Evolutionary conservation across 192 early-diverging fungal species (phyloP).

Genomic region (Diversispora epigaea): DNA sequence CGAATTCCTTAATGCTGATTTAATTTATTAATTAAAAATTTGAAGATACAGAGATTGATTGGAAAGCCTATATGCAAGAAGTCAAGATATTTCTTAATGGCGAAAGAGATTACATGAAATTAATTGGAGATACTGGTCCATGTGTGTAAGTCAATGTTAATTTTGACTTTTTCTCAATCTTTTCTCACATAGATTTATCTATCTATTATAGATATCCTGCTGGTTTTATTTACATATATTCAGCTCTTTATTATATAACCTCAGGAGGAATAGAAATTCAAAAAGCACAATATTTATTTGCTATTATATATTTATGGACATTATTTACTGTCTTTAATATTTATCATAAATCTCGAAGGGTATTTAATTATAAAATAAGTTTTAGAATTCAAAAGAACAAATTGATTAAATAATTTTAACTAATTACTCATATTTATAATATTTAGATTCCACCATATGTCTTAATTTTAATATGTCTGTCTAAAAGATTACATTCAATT

Average conservation of each 20-base stretch:
- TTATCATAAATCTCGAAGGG: constrained; percentile 59
- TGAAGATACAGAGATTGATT: constrained; percentile 94
- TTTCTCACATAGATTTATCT: not conserved
- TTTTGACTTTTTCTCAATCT: constrained; percentile 20
- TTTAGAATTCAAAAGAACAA: not conserved
- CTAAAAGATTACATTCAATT: constrained; percentile 91
- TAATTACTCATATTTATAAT: constrained; percentile 9
- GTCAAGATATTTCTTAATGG: constrained; percentile 74
- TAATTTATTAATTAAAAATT: not conserved
- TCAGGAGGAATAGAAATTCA: constrained; percentile 64
- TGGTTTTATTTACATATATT: constrained; percentile 89
- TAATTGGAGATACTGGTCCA: constrained; percentile 90
- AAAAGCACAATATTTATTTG: constrained; percentile 82
- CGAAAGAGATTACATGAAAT: constrained; percentile 77
- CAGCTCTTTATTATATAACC: constrained; percentile 68
- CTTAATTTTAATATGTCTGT: constrained; percentile 66
- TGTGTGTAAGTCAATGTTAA: constrained; percentile 62
- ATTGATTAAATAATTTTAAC: not conserved
- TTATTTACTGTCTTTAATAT: constrained; percentile 64
- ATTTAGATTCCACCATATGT: constrained; percentile 63
- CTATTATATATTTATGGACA: constrained; percentile 70
- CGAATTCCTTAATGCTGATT: not conserved
- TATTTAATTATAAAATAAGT: not conserved
- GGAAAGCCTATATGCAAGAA: constrained; percentile 95
- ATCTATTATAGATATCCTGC: constrained; percentile 73